Evolutionary conservation across 2,329 filamentous ascomycete species (phyloP), one percentile per base, ranked within the genome.

Genomic region (Colletotrichum gloeosporioides): DNA sequence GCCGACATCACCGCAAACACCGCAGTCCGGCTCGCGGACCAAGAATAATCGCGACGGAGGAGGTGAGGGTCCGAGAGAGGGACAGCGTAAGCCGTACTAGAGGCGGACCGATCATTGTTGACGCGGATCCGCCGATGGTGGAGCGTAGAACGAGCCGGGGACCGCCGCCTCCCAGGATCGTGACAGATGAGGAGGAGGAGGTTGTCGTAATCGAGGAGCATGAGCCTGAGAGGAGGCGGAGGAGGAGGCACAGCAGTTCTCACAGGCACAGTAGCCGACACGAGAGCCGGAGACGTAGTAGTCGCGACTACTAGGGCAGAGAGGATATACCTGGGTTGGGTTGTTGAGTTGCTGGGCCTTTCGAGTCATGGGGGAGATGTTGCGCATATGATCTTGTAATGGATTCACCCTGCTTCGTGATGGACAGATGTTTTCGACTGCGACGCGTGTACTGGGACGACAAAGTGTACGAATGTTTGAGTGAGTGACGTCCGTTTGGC

Each of bases 161-260:
- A 72, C 74, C 77, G 49, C 78, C 79, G 8, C 80, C 81, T 25
- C 83, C 84, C 10, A 82, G 81, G 18, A 80, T 80, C 49, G 79
- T 78, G 36, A 77, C 81, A 68, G 77, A 79, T 73, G 78, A 81
- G 57, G 81, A 82, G 59, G 78, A 83, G 64, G 73, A 81, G 67
- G 15, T 85, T 18, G 77, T 86, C 3, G 84, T 86, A 12, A 78
- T 84, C 44, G 84, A 85, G 78, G 84, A 86, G 68, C 79, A 82
- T 59, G 80, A 79, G 31, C 81, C 83, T 66, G 81, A 83, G 32
- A 78, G 80, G 44, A 77, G 80, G 73, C 74, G 79, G 34, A 44
- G 77, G 59, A 63, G 27, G 25, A 27, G 73, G 13, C 74, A 74
- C 49, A 76, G 44, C 44, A 53, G 44, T 25, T 53, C 44, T 25